Percentiles rank a stretch among this genome's conserved stretches.
These are phyloP conservation scores for Stromatinia cepivora DNA, from an alignment of 2,329 filamentous ascomycete genomes.

Conservation along the genomic window DNA sequence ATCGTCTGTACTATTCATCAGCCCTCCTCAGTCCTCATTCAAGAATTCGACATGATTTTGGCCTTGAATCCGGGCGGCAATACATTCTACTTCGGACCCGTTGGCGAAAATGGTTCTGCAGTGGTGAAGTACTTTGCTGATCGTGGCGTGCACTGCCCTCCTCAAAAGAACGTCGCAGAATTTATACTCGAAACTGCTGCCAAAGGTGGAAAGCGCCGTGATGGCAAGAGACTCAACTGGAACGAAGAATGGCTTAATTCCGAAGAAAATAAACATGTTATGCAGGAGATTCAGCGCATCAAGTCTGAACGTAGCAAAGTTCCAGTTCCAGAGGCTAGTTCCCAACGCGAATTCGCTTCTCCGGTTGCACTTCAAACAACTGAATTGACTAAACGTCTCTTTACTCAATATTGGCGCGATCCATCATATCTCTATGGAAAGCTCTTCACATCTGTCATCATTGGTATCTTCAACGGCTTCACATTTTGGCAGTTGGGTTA, in stretches of 20 bases:
- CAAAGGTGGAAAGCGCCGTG: conserved; percentile 48
- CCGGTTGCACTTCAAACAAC: conserved; percentile 61
- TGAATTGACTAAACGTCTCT: conserved; percentile 68
- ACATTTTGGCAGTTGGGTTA: conserved; percentile 72
- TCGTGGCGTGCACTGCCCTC: conserved; percentile 65
- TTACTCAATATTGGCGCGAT: conserved; percentile 73
- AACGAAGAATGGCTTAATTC: conserved; percentile 73
- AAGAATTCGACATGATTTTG: conserved; percentile 73
- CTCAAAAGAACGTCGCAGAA: conserved; percentile 65
- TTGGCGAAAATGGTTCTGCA: conserved; percentile 64
- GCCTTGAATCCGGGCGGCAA: conserved; percentile 66
- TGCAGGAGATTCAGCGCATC: conserved; percentile 62
- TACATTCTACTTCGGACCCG: conserved; percentile 72
- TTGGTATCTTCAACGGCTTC: conserved; percentile 78
- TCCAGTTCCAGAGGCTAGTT: conserved; percentile 41
- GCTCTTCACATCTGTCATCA: conserved; percentile 68
- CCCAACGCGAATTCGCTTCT: conserved; percentile 63
- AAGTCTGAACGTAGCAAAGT: conserved; percentile 42
- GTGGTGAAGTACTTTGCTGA: conserved; percentile 69
- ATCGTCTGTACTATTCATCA: conserved; percentile 76
- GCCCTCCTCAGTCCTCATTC: conserved; percentile 66
- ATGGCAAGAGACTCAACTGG: conserved; percentile 66
- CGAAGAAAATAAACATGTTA: conserved; percentile 56
- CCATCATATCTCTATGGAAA: conserved; percentile 77
- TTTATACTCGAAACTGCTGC: conserved; percentile 67